phyloP scores from a whole-genome alignment of 495 filamentous ascomycete genomes.

The Pseudomonodictys pantanalensis region DNA sequence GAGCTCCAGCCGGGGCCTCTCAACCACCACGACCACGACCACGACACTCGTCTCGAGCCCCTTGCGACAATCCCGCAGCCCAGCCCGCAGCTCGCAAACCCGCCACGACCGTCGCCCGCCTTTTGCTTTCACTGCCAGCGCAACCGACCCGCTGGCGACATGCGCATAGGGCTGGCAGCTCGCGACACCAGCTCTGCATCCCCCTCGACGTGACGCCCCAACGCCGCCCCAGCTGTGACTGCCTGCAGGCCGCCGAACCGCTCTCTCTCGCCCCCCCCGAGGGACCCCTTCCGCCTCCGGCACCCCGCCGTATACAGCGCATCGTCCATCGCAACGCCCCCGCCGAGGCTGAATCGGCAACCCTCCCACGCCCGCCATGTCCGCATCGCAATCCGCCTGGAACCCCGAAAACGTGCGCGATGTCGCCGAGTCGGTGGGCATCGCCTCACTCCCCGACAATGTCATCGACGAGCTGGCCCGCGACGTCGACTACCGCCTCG shows the following conservation, averaged over 20 bases:
- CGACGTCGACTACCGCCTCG: conserved; percentile 91
- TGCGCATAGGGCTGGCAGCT: conserved; percentile 7
- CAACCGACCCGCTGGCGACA: neutral
- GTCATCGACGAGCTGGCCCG: conserved; percentile 79
- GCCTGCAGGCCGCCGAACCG: neutral
- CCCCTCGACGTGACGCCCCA: neutral
- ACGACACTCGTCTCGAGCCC: neutral
- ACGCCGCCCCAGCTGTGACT: neutral
- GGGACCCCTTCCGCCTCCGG: neutral
- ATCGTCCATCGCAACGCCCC: neutral
- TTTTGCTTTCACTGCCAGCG: neutral
- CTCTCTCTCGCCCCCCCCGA: neutral
- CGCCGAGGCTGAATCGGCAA: neutral
- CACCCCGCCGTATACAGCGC: neutral
- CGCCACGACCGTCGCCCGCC: neutral
- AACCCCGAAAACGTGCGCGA: conserved; percentile 93
- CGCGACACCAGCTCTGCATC: neutral
- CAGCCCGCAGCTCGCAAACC: neutral
- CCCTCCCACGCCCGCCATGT: neutral
- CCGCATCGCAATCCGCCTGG: conserved; percentile 61
- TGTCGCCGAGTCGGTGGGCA: conserved; percentile 92
- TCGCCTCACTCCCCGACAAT: conserved; percentile 72
- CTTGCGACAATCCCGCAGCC: neutral
- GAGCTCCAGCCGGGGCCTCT: neutral
- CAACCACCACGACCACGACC: neutral